Percentiles rank a stretch among this genome's conserved stretches.
These are phyloP conservation scores for Verticillium nonalfalfae DNA, from an alignment of 2,329 filamentous ascomycete genomes.

Conservation along the genomic window DNA sequence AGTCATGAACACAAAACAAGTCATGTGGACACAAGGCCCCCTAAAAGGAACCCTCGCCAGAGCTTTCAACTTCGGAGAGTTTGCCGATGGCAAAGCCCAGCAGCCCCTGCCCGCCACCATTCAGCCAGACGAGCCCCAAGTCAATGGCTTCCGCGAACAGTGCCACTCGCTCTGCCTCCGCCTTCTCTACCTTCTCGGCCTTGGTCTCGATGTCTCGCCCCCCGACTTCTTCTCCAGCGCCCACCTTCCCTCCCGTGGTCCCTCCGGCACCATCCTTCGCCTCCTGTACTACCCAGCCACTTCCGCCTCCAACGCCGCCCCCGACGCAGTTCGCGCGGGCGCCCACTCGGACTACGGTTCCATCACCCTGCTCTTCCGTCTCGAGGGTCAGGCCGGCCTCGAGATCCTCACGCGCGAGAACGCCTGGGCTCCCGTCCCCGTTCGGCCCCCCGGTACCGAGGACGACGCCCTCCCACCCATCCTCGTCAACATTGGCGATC, in stretches of 20 bases:
- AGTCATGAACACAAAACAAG: conserved; percentile 11
- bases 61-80: conserved; percentile 88
- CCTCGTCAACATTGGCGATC: conserved; percentile 68
- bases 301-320: conserved; percentile 32
- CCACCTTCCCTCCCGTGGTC: conserved; percentile 35
- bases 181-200: conserved; percentile 70
- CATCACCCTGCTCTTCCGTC: conserved; percentile 74
- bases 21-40: too few species aligned
- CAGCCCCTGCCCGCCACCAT: conserved; percentile 72
- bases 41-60: conserved; percentile 32
- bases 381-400: conserved; percentile 76
- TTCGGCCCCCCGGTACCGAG: conserved; percentile 56
- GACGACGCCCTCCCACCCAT: conserved; percentile 61
- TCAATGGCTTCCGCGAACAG: conserved; percentile 60
- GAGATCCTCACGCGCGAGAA: conserved; percentile 63
- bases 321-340: conserved; percentile 71
- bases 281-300: conserved; percentile 66
- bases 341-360: conserved; percentile 85
- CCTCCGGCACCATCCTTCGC: conserved; percentile 56
- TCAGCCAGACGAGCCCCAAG: conserved; percentile 47
- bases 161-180: conserved; percentile 69
- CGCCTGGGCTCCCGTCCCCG: conserved; percentile 58
- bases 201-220: conserved; percentile 58
- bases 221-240: conserved; percentile 48
- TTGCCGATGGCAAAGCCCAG: conserved; percentile 58